These are phyloP conservation scores for Suillus decipiens DNA, from an alignment of 768 basidiomycete genomes.

Conservation along the genomic window DNA sequence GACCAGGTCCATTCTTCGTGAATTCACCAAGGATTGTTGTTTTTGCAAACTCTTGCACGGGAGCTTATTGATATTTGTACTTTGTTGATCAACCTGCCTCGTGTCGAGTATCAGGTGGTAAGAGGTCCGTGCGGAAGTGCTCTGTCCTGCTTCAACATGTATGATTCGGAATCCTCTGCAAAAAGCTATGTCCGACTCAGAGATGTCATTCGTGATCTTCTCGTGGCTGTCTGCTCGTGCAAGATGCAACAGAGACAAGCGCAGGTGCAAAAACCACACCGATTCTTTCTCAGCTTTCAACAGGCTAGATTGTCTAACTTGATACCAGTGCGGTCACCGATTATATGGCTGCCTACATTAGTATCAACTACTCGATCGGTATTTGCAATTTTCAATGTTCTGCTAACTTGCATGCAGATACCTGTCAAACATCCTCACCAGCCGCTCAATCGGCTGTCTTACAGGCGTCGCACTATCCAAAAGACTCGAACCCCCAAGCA, in stretches of 20 bases:
- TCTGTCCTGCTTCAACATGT: neutral
- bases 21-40: neutral
- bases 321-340: neutral
- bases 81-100: neutral
- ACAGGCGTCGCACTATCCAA: constrained; percentile 15
- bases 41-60: neutral
- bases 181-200: neutral
- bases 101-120: neutral
- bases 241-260: neutral
- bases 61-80: neutral
- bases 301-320: neutral
- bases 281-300: neutral
- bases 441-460: constrained; percentile 14
- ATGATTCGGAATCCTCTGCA: neutral
- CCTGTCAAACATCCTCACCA: constrained; percentile 15
- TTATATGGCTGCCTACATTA: neutral
- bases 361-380: neutral
- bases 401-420: constrained; percentile 14
- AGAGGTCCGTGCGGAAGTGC: neutral
- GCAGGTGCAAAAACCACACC: neutral
- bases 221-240: neutral
- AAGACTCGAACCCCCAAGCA: constrained; percentile 13
- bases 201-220: neutral
- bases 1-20: neutral
- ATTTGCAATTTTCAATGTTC: no score